Conservation (phyloP, 441 rosid genomes). For the Viola pubescens region DNA sequence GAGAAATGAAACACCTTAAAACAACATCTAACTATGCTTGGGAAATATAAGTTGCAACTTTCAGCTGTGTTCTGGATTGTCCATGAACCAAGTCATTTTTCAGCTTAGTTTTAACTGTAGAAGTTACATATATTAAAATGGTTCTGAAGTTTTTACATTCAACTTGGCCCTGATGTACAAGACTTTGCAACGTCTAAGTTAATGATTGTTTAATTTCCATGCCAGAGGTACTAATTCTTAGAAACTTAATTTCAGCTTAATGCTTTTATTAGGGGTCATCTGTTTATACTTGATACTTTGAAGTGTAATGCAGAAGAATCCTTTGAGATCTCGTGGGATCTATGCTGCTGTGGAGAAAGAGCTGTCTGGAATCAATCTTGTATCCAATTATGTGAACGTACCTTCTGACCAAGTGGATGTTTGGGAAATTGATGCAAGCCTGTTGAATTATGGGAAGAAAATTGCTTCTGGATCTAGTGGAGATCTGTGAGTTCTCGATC, state of each 20-base stretch:
- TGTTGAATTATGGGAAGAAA: constrained; percentile 41
- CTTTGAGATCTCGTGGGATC: constrained; percentile 22
- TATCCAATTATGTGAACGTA: constrained; percentile 20
- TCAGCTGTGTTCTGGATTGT: too few relatives aligned
- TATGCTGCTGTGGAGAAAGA: constrained; percentile 29
- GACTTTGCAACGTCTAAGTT: not conserved
- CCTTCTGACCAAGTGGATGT: constrained; percentile 32
- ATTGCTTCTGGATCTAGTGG: constrained; percentile 50
- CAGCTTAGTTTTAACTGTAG: too few relatives aligned
- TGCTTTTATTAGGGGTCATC: constrained; percentile 9
- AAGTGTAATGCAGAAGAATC: constrained; percentile 42
- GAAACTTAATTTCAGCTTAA: not conserved
- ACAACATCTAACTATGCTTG: too few relatives aligned
- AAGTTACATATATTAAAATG: too few relatives aligned
- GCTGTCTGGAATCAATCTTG: constrained; percentile 24
- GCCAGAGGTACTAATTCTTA: not conserved
- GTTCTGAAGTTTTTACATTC: too few relatives aligned
- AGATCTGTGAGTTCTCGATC: constrained; percentile 47
- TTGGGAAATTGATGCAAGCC: constrained; percentile 57
- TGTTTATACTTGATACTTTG: constrained; percentile 25
- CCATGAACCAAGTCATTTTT: too few relatives aligned
- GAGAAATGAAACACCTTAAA: too few relatives aligned
- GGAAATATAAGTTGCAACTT: too few relatives aligned
- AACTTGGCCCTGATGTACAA: too few relatives aligned
- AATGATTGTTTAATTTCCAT: not conserved